phyloP scores from a whole-genome alignment of 2,329 filamentous ascomycete genomes.

The Penicillium aurantiogriseum region DNA sequence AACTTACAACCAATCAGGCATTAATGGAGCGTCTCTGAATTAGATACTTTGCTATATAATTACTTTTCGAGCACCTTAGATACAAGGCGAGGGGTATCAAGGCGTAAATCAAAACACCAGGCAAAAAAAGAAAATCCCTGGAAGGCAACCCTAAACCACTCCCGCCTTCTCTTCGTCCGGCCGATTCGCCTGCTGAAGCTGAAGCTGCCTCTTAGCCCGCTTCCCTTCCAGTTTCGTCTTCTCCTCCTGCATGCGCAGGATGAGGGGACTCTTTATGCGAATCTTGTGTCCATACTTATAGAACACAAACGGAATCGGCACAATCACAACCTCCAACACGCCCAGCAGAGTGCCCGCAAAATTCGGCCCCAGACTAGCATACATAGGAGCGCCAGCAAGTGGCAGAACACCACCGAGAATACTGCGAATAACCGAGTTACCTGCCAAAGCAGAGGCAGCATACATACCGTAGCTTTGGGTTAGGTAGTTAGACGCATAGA shows the following conservation, averaged over 20 bases:
- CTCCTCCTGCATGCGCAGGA: slow-evolving; percentile 57
- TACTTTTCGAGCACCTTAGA: slow-evolving; percentile 17
- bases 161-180: slow-evolving; percentile 19
- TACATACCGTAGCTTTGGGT: slow-evolving; percentile 78
- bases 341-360: slow-evolving; percentile 78
- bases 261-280: slow-evolving; percentile 55
- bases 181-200: slow-evolving; percentile 10
- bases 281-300: slow-evolving; percentile 62
- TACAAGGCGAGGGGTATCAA: slow-evolving; percentile 17
- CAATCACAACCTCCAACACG: slow-evolving; percentile 67
- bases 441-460: slow-evolving; percentile 74
- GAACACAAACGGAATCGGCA: slow-evolving; percentile 79
- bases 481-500: slow-evolving; percentile 78
- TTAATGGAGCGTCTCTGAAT: slow-evolving; percentile 8
- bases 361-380: slow-evolving; percentile 65
- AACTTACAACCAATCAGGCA: not conserved
- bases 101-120: not conserved
- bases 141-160: slow-evolving; percentile 4
- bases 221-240: slow-evolving; percentile 49
- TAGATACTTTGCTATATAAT: slow-evolving; percentile 4
- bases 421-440: slow-evolving; percentile 72
- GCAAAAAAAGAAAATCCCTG: not conserved
- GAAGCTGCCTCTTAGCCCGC: slow-evolving; percentile 23
- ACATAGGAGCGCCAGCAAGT: slow-evolving; percentile 72
- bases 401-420: slow-evolving; percentile 76